Base-by-base conservation (phyloP, 768 basidiomycete species). In the Steccherinum ochraceum region DNA sequence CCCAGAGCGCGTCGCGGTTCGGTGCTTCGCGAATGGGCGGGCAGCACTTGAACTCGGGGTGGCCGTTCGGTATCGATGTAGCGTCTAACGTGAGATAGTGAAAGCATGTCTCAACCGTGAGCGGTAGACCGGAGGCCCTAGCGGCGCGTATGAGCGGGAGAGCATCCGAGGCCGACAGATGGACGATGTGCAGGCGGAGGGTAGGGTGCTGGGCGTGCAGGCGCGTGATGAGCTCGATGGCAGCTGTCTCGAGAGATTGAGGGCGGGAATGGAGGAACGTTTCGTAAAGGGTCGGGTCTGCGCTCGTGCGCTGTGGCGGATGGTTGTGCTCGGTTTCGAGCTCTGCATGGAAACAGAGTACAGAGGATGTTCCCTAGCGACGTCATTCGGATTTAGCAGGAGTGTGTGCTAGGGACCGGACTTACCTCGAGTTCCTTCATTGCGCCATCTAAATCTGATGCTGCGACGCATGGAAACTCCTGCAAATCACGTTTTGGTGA, bases 31-130 rank as follows among this genome's bases (percentile, higher is more conserved):
- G 81, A 54, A 99, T 88, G 3, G 95, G 96, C 3, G 95, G 95
- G 64, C 93, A 96, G 63, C 95, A 99, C 65, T 98, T 96, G 76
- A 91, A 94, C 65, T 93, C 84, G 46, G 93, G 85, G 20, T 69
- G 79, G 10, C 86, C 86, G 51, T 77, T 64, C 4, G 90, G 91
- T 52, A 96, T 85, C 44, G 79, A 69, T 49, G 82, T 78, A 0
- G 92, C 77, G 39, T 78, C 72, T 5, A 96, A 79, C 58, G 83
- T 83, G 19, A 97, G 81, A 70, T 99, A 99, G 67, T 99, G 95
- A 70, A 95, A 97, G 67, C 94, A 97, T 0, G 95, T 99, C 73
- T 99, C 95, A 46, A 93, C 90, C 0, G 93, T 92, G 47, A 99
- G 70, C 7, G 84, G 83, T 26, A 81, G 67, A 0, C 86, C 81